phyloP scores from a whole-genome alignment of 305 asterid genomes.

The Lippia alba region DNA sequence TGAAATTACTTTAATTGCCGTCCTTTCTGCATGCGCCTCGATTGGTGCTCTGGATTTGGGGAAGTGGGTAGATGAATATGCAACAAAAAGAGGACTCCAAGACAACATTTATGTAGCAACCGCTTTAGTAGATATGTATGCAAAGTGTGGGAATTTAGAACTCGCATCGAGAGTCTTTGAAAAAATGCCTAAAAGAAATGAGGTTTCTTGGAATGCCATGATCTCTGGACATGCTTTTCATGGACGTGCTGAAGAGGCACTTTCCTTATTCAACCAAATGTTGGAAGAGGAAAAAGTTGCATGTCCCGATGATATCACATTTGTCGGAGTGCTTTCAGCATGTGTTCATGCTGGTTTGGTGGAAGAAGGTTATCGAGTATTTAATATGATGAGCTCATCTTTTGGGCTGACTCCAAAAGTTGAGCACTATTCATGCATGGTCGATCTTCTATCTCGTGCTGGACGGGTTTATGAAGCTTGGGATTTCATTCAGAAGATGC shows the following conservation, averaged over 20 bases:
- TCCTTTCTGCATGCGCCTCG: constrained; percentile 83
- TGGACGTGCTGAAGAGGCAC: constrained; percentile 68
- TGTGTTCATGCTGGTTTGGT: constrained; percentile 85
- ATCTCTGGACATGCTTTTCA: constrained; percentile 83
- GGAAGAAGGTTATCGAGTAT: constrained; percentile 62
- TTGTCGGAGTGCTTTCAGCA: constrained; percentile 74
- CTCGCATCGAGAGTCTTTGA: constrained; percentile 58
- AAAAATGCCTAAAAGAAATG: constrained; percentile 57
- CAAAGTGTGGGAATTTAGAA: constrained; percentile 74
- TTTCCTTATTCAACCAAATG: constrained; percentile 65
- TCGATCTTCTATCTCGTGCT: constrained; percentile 83
- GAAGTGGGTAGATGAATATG: constrained; percentile 61
- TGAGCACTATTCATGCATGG: constrained; percentile 89
- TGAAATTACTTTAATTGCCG: constrained; percentile 70
- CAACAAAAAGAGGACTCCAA: constrained; percentile 52
- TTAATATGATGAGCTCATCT: constrained; percentile 60
- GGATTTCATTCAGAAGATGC: constrained; percentile 83
- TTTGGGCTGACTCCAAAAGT: constrained; percentile 71
- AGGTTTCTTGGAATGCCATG: constrained; percentile 85
- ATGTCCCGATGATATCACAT: constrained; percentile 67
- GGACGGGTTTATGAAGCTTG: constrained; percentile 81
- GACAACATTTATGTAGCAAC: constrained; percentile 64
- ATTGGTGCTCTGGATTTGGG: constrained; percentile 80
- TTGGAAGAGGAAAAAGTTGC: constrained; percentile 39
- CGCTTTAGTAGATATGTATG: constrained; percentile 81